Conservation (phyloP, 495 filamentous ascomycete species). For the Cercophora sp. region DNA sequence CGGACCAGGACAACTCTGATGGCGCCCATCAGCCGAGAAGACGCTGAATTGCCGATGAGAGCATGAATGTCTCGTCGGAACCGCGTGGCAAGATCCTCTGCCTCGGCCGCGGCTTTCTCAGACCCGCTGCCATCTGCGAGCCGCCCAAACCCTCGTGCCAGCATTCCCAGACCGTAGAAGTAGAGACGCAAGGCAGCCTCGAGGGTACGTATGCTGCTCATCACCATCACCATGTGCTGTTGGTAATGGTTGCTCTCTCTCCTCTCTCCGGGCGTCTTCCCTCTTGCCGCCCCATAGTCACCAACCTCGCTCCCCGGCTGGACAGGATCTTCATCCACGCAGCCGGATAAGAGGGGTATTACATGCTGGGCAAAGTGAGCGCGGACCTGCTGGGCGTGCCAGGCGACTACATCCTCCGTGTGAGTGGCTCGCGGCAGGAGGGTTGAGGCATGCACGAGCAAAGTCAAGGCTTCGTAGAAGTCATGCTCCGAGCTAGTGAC, state of each 20-base stretch:
- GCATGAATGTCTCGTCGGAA: slow-evolving; percentile 61
- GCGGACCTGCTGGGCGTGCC: slow-evolving; percentile 50
- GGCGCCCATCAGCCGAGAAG: slow-evolving; percentile 48
- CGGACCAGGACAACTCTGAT: slow-evolving; percentile 51
- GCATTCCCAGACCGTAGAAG: slow-evolving; percentile 41
- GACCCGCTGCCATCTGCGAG: slow-evolving; percentile 9
- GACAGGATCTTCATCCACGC: slow-evolving; percentile 22
- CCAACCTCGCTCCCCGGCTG: slow-evolving; percentile 6
- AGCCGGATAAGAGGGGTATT: slow-evolving; percentile 41
- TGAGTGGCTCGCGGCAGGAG: slow-evolving; percentile 41
- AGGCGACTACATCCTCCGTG: slow-evolving; percentile 47
- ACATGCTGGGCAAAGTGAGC: slow-evolving; percentile 49
- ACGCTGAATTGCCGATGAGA: slow-evolving; percentile 61
- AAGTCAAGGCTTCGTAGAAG: slow-evolving; percentile 42
- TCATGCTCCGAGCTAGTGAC: slow-evolving; percentile 19
- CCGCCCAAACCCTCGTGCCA: slow-evolving; percentile 34
- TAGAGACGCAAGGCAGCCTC: slow-evolving; percentile 50
- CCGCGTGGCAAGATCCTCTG: slow-evolving; percentile 39
- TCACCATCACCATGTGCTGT: slow-evolving; percentile 37
- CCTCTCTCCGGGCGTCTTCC: background rate
- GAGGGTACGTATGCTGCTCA: slow-evolving; percentile 45
- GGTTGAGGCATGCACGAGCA: slow-evolving; percentile 35
- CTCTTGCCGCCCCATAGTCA: background rate
- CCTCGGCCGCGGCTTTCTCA: slow-evolving; percentile 17
- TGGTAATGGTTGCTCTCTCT: slow-evolving; percentile 22